Percentiles rank a stretch among this genome's conserved stretches.
Evolutionary conservation across 2,329 filamentous ascomycete genomes (phyloP).

Genomic region (Alternaria consortialis): DNA sequence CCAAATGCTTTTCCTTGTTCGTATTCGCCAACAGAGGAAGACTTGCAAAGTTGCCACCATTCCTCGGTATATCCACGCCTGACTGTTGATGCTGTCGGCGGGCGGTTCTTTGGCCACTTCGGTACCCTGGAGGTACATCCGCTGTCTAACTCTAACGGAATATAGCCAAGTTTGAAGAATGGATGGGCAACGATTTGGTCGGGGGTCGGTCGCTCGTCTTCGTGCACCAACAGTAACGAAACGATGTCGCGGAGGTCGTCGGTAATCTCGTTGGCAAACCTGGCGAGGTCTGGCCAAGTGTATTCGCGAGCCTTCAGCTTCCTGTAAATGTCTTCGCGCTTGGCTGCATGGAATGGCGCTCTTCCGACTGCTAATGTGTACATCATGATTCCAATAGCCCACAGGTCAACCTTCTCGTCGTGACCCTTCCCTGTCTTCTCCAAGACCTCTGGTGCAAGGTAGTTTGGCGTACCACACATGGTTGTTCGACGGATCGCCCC

Average conservation of each 20-base stretch:
- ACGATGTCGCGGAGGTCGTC: constrained; percentile 81
- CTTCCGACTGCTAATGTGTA: constrained; percentile 97
- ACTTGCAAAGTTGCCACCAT: constrained; percentile 60
- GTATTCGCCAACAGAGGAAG: constrained; percentile 61
- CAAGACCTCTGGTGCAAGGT: constrained; percentile 95
- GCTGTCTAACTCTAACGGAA: constrained; percentile 65
- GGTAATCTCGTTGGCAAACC: constrained; percentile 74
- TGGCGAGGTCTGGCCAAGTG: constrained; percentile 76
- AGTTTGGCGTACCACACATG: constrained; percentile 96
- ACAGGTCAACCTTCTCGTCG: constrained; percentile 97
- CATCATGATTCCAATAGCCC: constrained; percentile 98
- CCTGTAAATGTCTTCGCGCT: constrained; percentile 84
- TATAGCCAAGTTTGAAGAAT: constrained; percentile 80
- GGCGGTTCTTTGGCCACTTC: constrained; percentile 56
- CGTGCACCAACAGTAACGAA: constrained; percentile 76
- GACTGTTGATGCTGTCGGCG: constrained; percentile 55
- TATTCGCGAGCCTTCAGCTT: constrained; percentile 76
- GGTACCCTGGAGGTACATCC: constrained; percentile 57
- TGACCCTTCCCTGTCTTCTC: constrained; percentile 94
- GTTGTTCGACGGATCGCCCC: constrained; percentile 83
- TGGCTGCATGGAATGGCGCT: constrained; percentile 93
- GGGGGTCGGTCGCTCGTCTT: constrained; percentile 76
- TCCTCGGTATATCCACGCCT: constrained; percentile 60
- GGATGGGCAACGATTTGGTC: constrained; percentile 81
- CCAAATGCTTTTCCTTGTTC: constrained; percentile 57